A percentile compares a stretch with the other conserved stretches of the same genome.
Evolutionary conservation across 2,329 filamentous ascomycete genomes (phyloP).

Genomic region (Diplocarpon mali): DNA sequence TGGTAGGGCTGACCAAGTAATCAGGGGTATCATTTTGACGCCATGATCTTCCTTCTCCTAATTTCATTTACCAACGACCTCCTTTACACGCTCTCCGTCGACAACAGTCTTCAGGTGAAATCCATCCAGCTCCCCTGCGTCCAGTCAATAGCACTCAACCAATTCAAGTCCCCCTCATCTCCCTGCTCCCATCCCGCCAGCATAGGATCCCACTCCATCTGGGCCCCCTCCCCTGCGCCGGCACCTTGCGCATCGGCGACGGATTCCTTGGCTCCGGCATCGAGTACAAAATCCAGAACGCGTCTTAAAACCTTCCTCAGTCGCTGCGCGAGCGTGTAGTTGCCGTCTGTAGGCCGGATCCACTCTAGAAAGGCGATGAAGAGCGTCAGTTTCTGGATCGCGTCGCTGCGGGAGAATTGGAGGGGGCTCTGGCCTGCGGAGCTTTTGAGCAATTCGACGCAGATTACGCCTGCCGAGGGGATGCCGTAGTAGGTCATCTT

Average conservation of each 20-base stretch:
- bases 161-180: slow-evolving; percentile 10
- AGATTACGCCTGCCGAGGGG: slow-evolving; percentile 3
- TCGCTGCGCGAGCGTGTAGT: background rate
- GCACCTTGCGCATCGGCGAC: no score
- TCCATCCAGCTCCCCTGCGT: slow-evolving; percentile 17
- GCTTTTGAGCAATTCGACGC: slow-evolving; percentile 4
- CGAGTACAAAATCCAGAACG: no score
- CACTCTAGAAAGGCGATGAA: slow-evolving; percentile 9
- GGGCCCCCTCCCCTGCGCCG: no score
- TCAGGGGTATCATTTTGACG: no score
- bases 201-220: background rate
- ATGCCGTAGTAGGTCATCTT: slow-evolving; percentile 6
- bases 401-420: slow-evolving; percentile 3
- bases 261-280: no score
- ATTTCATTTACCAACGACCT: no score
- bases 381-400: slow-evolving; percentile 7
- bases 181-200: no score
- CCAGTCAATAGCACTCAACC: slow-evolving; percentile 18
- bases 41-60: no score
- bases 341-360: slow-evolving; percentile 10
- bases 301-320: no score
- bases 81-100: no score
- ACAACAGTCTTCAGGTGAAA: no score
- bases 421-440: background rate
- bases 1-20: no score